These are phyloP conservation scores for Skeletonema menzelii DNA, from an alignment of 108 stramenopile species.

Conservation along the genomic window DNA sequence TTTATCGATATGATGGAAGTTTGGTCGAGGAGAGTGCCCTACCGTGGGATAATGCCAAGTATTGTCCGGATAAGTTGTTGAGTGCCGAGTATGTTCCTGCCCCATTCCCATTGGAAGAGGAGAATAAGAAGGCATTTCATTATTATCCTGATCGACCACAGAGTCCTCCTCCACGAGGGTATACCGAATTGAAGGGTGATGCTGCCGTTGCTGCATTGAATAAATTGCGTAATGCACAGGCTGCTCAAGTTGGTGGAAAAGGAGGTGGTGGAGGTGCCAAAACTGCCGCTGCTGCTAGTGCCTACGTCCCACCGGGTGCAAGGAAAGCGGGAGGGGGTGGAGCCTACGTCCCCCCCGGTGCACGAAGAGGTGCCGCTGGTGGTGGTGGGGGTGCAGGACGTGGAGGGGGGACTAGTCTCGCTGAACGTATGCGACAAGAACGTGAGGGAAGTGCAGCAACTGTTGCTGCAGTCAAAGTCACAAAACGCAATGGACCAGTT, in stretches of 20 bases:
- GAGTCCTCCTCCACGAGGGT: conserved; percentile 57
- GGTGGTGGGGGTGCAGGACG: conserved; percentile 23
- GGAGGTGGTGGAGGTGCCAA: conserved; percentile 15
- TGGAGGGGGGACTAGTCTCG: conserved; percentile 61
- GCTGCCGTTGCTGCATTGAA: conserved; percentile 37
- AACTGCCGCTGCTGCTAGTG: conserved; percentile 42
- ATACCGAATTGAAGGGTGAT: conserved; percentile 49
- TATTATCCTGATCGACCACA: conserved; percentile 89
- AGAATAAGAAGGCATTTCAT: conserved; percentile 17
- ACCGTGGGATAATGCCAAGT: conserved; percentile 81
- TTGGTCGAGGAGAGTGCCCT: conserved; percentile 46
- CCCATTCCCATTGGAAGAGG: conserved; percentile 10
- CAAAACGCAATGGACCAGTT: conserved; percentile 32
- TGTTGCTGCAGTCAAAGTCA: conserved; percentile 50
- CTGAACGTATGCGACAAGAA: conserved; percentile 83
- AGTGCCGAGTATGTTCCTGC: conserved; percentile 74
- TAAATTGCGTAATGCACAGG: conserved; percentile 18
- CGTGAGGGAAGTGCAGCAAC: conserved; percentile 67
- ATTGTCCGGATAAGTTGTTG: conserved; percentile 65
- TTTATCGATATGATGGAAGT: conserved; percentile 87
- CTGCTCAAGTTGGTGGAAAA: conserved; percentile 3
- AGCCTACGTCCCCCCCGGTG: conserved; percentile 80
- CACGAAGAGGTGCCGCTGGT: conserved; percentile 36
- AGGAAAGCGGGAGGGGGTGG: conserved; percentile 41
- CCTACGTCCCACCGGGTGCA: conserved; percentile 80